These are phyloP conservation scores for Globisporangium sylvaticum DNA, from an alignment of 352 stramenopile genomes.

Conservation along the genomic window DNA sequence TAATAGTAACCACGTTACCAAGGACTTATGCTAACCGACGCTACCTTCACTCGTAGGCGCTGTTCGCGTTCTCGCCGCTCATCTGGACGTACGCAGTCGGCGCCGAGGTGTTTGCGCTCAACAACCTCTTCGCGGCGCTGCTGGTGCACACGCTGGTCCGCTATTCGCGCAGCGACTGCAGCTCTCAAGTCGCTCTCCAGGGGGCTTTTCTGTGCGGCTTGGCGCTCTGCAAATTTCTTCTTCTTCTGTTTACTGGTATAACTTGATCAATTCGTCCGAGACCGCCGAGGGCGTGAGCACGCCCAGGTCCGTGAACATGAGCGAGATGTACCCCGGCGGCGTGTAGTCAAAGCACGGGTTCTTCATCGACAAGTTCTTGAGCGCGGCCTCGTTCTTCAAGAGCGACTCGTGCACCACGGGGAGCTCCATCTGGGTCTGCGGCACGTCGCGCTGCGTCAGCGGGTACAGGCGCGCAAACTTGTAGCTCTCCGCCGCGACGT, in stretches of 20 bases:
- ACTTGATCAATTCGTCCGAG: constrained; percentile 97
- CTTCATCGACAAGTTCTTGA: constrained; percentile 71
- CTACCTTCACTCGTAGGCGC: constrained; percentile 23
- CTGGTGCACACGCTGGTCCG: constrained; percentile 68
- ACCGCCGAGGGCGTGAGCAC: constrained; percentile 97
- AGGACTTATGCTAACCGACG: not conserved
- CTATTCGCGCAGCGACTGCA: constrained; percentile 27
- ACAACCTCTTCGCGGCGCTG: constrained; percentile 89
- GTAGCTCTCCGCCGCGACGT: constrained; percentile 97
- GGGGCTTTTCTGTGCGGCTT: constrained; percentile 90
- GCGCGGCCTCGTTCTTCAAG: constrained; percentile 16
- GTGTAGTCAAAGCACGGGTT: constrained; percentile 96
- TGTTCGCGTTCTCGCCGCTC: constrained; percentile 92
- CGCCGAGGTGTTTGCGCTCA: constrained; percentile 96
- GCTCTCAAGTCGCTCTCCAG: constrained; percentile 16
- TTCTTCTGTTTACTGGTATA: constrained; percentile 91
- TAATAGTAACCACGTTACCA: not conserved
- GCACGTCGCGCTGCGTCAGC: constrained; percentile 94
- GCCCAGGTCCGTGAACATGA: constrained; percentile 98
- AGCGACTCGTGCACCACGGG: constrained; percentile 20
- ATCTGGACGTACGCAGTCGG: constrained; percentile 94
- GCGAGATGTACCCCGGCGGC: constrained; percentile 95
- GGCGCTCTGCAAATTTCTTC: constrained; percentile 83
- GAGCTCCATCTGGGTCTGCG: constrained; percentile 63
- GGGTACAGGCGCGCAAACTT: constrained; percentile 98